Evolutionary conservation across 2,329 filamentous ascomycete genomes (phyloP).

Genomic region (Ilyonectria mors-panacis): DNA sequence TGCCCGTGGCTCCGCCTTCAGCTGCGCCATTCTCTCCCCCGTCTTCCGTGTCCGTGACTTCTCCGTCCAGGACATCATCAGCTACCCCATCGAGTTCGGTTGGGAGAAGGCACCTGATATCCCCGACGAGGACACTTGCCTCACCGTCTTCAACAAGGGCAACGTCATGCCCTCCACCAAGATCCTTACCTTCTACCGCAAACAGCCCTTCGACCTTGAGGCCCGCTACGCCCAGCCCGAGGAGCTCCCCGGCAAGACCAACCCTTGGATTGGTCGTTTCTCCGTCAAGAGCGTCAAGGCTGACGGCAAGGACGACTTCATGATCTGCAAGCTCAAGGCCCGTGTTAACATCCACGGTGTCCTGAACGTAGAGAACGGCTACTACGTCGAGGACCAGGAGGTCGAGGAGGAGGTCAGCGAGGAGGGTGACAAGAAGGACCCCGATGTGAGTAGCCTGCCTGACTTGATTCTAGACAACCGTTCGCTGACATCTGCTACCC

Average conservation of each 20-base stretch:
- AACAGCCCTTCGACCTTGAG: constrained; percentile 97
- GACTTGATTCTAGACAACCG: constrained; percentile 21
- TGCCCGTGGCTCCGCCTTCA: constrained; percentile 95
- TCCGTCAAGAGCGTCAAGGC: constrained; percentile 98
- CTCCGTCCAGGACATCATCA: constrained; percentile 95
- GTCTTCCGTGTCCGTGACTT: constrained; percentile 99
- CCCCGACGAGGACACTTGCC: constrained; percentile 96
- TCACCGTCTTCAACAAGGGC: constrained; percentile 97
- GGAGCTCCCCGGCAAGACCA: constrained; percentile 87
- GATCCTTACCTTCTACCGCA: constrained; percentile 99
- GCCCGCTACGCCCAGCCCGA: constrained; percentile 93
- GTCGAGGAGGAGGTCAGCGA: constrained; percentile 93
- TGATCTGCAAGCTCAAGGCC: constrained; percentile 99
- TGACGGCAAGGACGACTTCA: constrained; percentile 94
- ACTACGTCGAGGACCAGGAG: constrained; percentile 98
- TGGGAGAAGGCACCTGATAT: constrained; percentile 99
- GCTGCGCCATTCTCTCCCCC: constrained; percentile 96
- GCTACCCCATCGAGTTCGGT: constrained; percentile 97
- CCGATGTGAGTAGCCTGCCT: constrained; percentile 75
- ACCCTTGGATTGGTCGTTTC: constrained; percentile 97
- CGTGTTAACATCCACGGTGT: constrained; percentile 96
- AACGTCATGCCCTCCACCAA: constrained; percentile 98
- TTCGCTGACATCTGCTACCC: constrained; percentile 47
- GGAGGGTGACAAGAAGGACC: constrained; percentile 74
- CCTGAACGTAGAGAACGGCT: constrained; percentile 95